Evolutionary conservation across 1,284 basidiomycete genomes (phyloP).

Genomic region (Apiotrichum sp.): DNA sequence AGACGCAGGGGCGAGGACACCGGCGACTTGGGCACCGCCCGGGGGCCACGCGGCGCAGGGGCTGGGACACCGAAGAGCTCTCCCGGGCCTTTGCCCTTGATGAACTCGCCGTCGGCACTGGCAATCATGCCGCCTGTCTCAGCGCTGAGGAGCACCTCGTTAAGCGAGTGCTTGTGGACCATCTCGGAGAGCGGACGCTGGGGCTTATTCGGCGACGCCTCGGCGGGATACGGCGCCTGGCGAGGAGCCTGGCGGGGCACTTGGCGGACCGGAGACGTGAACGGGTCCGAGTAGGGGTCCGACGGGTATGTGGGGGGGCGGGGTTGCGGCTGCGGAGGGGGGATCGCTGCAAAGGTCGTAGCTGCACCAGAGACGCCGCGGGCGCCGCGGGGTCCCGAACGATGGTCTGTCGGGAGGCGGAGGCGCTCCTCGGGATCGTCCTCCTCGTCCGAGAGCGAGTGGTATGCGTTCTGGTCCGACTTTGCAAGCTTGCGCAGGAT

Average conservation of each 20-base stretch:
- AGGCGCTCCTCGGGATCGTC: conserved; percentile 3
- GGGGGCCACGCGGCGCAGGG: background rate
- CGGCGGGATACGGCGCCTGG: background rate
- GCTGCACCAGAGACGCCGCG: background rate
- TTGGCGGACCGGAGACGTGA: background rate
- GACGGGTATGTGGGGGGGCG: background rate
- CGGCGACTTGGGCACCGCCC: background rate
- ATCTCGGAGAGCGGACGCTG: background rate
- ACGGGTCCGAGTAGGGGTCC: background rate
- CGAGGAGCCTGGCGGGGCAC: background rate
- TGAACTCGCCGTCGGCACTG: background rate
- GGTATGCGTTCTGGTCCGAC: background rate
- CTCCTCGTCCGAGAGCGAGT: background rate
- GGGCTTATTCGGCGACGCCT: background rate
- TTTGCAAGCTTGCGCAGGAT: background rate
- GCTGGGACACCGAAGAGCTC: background rate
- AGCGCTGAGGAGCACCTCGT: conserved; percentile 30
- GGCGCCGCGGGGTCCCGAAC: background rate
- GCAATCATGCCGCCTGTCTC: conserved; percentile 32
- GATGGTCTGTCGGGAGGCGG: background rate
- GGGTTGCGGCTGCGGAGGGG: background rate
- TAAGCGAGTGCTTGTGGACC: conserved; percentile 25
- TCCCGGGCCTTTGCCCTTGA: conserved; percentile 1
- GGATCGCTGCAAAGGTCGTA: background rate
- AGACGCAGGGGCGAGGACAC: background rate